A percentile compares a stretch with the other conserved stretches of the same genome.
phyloP scores from a whole-genome alignment of 371 early-diverging fungal species.

The Mucor indicus region DNA sequence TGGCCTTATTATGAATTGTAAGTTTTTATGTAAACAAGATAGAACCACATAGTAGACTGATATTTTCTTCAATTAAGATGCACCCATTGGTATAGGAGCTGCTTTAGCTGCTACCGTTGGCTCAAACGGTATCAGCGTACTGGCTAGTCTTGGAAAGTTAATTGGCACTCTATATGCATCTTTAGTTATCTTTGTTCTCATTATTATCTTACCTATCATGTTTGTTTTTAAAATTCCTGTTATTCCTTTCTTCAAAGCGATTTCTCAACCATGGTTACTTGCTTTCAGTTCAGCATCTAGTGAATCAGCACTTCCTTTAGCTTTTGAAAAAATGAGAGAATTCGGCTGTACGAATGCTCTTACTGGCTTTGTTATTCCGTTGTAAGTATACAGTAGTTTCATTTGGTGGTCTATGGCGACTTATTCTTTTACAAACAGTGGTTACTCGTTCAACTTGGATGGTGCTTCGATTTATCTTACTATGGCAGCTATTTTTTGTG shows the following conservation, averaged over 20 bases:
- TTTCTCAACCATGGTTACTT: slow-evolving; percentile 68
- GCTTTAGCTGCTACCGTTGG: slow-evolving; percentile 69
- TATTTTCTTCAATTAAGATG: slow-evolving; percentile 38
- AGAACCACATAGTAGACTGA: no score
- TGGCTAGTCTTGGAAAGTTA: slow-evolving; percentile 66
- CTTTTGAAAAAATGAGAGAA: slow-evolving; percentile 71
- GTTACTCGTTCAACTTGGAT: slow-evolving; percentile 84
- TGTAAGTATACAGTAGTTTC: slow-evolving; percentile 9
- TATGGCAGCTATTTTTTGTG: slow-evolving; percentile 64
- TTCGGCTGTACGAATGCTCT: slow-evolving; percentile 75
- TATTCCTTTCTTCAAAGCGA: slow-evolving; percentile 50
- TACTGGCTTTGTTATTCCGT: slow-evolving; percentile 73
- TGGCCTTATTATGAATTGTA: no score
- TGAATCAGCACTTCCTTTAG: slow-evolving; percentile 79
- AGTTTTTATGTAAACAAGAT: no score
- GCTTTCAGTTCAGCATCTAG: slow-evolving; percentile 87
- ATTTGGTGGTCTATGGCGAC: slow-evolving; percentile 3
- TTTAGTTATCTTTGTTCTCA: slow-evolving; percentile 54
- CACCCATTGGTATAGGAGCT: slow-evolving; percentile 73
- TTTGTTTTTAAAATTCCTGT: slow-evolving; percentile 57
- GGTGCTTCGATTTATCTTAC: slow-evolving; percentile 78
- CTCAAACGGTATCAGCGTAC: slow-evolving; percentile 61
- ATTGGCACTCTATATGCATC: slow-evolving; percentile 69
- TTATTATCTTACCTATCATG: slow-evolving; percentile 67
- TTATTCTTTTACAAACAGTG: slow-evolving; percentile 34